phyloP scores from a whole-genome alignment of 164 flowering plant genomes.

The Vitis riparia region DNA sequence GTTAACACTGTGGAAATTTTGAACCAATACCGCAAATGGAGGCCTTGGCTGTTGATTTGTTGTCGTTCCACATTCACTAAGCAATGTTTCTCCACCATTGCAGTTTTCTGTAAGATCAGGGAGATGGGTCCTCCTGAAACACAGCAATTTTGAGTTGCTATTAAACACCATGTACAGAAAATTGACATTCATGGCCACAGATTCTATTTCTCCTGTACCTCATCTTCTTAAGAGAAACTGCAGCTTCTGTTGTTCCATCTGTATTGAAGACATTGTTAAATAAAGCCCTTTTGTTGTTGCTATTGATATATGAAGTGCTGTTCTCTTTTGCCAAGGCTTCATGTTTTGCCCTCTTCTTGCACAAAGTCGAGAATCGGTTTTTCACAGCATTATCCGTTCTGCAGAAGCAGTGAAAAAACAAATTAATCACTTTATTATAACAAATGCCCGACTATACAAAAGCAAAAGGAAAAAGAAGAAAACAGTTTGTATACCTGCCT shows the following conservation, averaged over 20 bases:
- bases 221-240: conserved; percentile 52
- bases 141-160: conserved; percentile 4
- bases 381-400: conserved; percentile 99
- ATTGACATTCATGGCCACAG: neutral
- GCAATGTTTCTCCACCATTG: conserved; percentile 32
- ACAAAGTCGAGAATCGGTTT: conserved; percentile 86
- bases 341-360: conserved; percentile 89
- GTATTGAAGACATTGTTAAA: conserved; percentile 34
- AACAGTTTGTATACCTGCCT: conserved; percentile 68
- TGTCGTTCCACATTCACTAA: conserved; percentile 23
- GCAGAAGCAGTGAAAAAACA: conserved; percentile 18
- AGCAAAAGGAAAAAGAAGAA: neutral
- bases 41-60: conserved; percentile 50
- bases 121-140: conserved; percentile 49
- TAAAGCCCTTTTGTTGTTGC: conserved; percentile 63
- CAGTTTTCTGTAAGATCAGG: conserved; percentile 31
- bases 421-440: neutral
- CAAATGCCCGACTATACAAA: neutral
- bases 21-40: conserved; percentile 63
- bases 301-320: conserved; percentile 41
- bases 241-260: conserved; percentile 31
- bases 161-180: neutral
- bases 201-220: conserved; percentile 41
- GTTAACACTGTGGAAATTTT: conserved; percentile 36
- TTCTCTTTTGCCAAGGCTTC: conserved; percentile 82